Conservation (phyloP, 306 rosid species). For the Cyclanthera cordifolia region DNA sequence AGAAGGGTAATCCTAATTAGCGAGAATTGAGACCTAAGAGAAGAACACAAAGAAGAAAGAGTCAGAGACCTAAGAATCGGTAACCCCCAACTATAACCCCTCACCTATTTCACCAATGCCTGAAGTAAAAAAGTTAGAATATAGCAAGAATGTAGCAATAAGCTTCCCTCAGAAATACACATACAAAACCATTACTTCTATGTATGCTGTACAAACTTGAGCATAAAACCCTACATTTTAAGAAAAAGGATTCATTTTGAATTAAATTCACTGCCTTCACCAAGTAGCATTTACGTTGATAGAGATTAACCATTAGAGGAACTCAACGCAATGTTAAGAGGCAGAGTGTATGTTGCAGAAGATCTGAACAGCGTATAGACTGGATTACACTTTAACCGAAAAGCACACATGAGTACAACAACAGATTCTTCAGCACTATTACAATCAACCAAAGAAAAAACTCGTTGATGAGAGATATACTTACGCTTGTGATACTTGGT, state of each 20-base stretch:
- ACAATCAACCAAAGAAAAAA: not conserved
- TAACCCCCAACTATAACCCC: not conserved
- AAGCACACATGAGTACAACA: not conserved
- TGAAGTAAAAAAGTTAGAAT: not conserved
- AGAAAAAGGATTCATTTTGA: not conserved
- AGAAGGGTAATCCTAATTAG: not conserved
- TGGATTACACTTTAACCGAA: not conserved
- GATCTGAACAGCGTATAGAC: not conserved
- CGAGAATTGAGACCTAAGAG: not conserved
- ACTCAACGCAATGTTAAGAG: not conserved
- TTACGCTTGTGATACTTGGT: constrained; percentile 99
- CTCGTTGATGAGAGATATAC: constrained; percentile 26
- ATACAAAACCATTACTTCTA: not conserved
- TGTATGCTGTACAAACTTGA: not conserved
- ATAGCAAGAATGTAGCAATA: not conserved
- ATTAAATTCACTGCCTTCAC: not conserved
- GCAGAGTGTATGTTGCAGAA: not conserved
- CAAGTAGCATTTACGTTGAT: not conserved
- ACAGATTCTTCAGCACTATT: constrained; percentile 1
- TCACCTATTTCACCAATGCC: not conserved
- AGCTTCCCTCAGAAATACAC: not conserved
- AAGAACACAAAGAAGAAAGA: not conserved
- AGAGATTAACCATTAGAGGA: not conserved
- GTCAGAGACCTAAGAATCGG: not conserved
- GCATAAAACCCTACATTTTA: not conserved